Conservation (phyloP, 352 stramenopile genomes). For the Paralagenidium karlingii region DNA sequence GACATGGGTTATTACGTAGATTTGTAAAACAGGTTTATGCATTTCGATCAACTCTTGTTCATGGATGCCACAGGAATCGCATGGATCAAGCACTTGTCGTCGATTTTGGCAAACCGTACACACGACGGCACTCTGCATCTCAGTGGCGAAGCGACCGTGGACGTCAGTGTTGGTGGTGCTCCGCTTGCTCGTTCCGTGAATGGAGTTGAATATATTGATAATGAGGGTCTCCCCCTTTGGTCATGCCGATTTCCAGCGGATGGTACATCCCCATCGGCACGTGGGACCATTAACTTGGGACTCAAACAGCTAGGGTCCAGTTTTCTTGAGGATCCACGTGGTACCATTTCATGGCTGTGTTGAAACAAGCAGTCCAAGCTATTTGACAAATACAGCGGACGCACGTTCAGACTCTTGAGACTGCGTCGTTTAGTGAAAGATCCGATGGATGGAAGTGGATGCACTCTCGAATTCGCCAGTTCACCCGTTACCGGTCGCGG, state of each 20-base stretch:
- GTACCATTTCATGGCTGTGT: no score
- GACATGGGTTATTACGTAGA: no score
- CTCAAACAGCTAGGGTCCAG: neutral
- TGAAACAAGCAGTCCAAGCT: no score
- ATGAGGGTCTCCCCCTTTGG: neutral
- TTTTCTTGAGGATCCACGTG: no score
- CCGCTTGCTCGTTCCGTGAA: constrained; percentile 4
- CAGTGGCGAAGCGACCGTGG: neutral
- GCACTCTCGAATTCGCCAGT: no score
- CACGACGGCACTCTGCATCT: constrained; percentile 3
- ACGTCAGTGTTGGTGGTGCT: neutral
- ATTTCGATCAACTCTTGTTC: neutral
- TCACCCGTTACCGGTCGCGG: no score
- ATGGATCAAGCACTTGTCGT: constrained; percentile 9
- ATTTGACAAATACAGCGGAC: no score
- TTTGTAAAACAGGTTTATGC: no score
- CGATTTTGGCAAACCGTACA: constrained; percentile 10
- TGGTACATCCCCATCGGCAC: neutral
- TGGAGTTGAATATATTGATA: constrained; percentile 3
- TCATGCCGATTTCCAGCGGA: neutral
- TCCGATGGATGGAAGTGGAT: no score
- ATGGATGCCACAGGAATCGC: neutral
- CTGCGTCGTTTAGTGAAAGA: no score
- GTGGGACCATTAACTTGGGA: neutral
- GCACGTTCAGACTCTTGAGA: no score